Evolutionary conservation across 2,329 filamentous ascomycete species (phyloP), one percentile per base, ranked within the genome.

Genomic region (Dactylonectria macrodidyma): DNA sequence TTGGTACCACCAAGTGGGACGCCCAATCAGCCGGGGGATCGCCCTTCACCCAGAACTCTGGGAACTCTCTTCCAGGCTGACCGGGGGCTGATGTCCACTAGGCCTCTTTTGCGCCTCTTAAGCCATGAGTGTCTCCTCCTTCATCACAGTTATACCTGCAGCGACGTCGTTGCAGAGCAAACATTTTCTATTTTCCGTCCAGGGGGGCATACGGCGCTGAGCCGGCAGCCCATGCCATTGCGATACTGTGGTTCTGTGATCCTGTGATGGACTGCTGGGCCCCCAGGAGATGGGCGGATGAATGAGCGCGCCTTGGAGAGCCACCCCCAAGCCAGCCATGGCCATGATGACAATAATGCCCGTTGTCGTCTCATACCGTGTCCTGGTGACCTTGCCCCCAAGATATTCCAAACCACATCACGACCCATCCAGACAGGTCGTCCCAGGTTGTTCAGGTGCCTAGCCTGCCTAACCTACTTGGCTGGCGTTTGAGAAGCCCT

Each of bases 11-110:
- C 48, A 59, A 55, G 60, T 71, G 66, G 72, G 67, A 70, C 62
- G 44, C 44, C 66, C 63, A 74, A 75, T 72, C 63, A 72, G 59
- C 63, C 64, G 63, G 66, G 67, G 66, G 70, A 71, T 73, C 66
- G 70, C 38, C 57, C 48, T 54, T 65, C 60, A 71, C 60, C 72
- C 69, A 71, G 59, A 70, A 59, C 62, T 67, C 61, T 69, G 74
- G 70, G 68, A 72, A 60, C 65, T 61, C 34, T 59, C 52, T 44
- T 50, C 36, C 57, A 66, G 24, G 33, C 30, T 57, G 58, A 67
- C 64, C 47, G 48, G 70, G 72, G 66, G 44, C 41, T 44, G 22
- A 19, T 30, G 36, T 30, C 60, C 65, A 72, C 73, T 67, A 56
- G 50, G 36, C 61, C 51, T 59, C 10, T 59, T 52, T 54, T 52